Evolutionary conservation across 495 filamentous ascomycete species (phyloP).

Genomic region (Tetracladium setigerum): DNA sequence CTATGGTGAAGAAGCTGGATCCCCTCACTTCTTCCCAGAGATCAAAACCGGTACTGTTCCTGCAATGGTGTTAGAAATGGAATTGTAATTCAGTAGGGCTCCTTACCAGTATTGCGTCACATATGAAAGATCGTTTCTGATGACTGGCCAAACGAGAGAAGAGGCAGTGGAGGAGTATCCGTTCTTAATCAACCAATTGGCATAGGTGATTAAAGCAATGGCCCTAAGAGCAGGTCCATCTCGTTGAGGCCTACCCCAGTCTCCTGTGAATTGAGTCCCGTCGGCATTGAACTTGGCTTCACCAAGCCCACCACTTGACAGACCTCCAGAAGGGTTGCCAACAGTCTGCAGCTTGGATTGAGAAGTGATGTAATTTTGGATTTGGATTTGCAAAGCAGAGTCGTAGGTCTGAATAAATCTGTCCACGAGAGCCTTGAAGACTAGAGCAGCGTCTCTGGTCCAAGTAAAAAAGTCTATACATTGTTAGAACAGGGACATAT

Average conservation of each 20-base stretch:
- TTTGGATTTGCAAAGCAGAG: slow-evolving; percentile 28
- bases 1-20: slow-evolving; percentile 53
- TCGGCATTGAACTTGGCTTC: slow-evolving; percentile 55
- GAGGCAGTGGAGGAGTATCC: slow-evolving; percentile 24
- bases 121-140: slow-evolving; percentile 48
- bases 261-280: slow-evolving; percentile 42
- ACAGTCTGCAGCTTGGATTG: slow-evolving; percentile 46
- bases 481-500: neutral
- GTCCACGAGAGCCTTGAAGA: slow-evolving; percentile 47
- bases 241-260: slow-evolving; percentile 57
- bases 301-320: slow-evolving; percentile 35
- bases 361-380: slow-evolving; percentile 47
- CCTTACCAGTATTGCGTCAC: slow-evolving; percentile 32
- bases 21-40: slow-evolving; percentile 48
- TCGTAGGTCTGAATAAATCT: slow-evolving; percentile 35
- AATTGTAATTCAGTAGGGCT: no score
- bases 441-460: slow-evolving; percentile 52
- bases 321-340: slow-evolving; percentile 45
- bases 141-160: slow-evolving; percentile 41
- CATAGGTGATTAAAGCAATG: slow-evolving; percentile 37
- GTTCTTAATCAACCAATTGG: slow-evolving; percentile 26
- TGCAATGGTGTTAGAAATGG: no score
- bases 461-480: slow-evolving; percentile 50
- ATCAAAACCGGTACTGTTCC: slow-evolving; percentile 37
- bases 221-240: slow-evolving; percentile 51